A percentile compares a stretch with the other conserved stretches of the same genome.
phyloP scores from a whole-genome alignment of 352 stramenopile genomes.

The Aphanomyces stellatus region DNA sequence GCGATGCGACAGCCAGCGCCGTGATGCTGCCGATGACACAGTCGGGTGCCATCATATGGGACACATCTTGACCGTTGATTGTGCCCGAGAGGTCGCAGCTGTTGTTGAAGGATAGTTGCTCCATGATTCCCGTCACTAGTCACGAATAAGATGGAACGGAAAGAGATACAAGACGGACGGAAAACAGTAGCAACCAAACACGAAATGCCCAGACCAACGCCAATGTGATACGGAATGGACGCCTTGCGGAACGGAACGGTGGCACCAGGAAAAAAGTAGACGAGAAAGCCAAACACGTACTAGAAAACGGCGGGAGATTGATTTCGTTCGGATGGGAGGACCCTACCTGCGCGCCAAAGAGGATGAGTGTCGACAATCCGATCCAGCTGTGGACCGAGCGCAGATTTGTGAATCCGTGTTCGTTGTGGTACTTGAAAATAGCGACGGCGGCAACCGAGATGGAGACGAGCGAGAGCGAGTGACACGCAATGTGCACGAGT shows the following conservation, averaged over 20 bases:
- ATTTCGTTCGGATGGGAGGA: not conserved
- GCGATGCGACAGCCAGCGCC: not conserved
- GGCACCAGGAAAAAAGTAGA: slow-evolving; percentile 73
- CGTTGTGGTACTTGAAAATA: slow-evolving; percentile 83
- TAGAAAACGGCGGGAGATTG: not conserved
- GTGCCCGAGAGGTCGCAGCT: not conserved
- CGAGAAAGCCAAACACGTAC: slow-evolving; percentile 43
- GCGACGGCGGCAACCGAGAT: slow-evolving; percentile 48
- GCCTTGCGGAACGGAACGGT: slow-evolving; percentile 30
- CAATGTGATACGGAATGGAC: slow-evolving; percentile 58
- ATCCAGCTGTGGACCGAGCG: slow-evolving; percentile 86
- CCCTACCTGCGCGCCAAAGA: slow-evolving; percentile 43
- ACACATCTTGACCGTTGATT: not conserved
- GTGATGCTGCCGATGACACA: not conserved
- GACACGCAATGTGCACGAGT: slow-evolving; percentile 63
- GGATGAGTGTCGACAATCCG: slow-evolving; percentile 49
- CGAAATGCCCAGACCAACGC: slow-evolving; percentile 49
- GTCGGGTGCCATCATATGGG: not conserved
- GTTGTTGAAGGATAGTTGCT: not conserved
- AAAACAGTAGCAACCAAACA: slow-evolving; percentile 53
- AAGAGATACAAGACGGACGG: slow-evolving; percentile 19
- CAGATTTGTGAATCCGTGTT: slow-evolving; percentile 76
- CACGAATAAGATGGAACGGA: not conserved
- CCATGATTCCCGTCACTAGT: not conserved
- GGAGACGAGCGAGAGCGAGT: slow-evolving; percentile 52